phyloP scores from a whole-genome alignment of 345 rosid species.

The Excoecaria cochinchinensis region DNA sequence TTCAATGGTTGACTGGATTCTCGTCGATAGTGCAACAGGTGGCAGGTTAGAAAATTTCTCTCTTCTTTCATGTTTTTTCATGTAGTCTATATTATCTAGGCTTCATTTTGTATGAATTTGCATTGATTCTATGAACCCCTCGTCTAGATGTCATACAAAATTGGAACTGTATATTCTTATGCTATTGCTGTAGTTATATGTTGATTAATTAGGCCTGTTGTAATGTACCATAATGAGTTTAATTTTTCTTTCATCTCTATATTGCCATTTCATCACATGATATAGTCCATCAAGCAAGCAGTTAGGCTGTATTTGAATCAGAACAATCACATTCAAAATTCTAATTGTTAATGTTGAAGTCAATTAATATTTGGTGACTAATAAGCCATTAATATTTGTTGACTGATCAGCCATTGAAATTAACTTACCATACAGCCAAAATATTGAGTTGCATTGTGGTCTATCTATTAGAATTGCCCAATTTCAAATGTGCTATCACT shows the following conservation, averaged over 20 bases:
- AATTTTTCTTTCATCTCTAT: background rate
- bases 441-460: background rate
- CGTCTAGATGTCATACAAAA: background rate
- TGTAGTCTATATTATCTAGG: too few species aligned
- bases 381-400: background rate
- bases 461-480: too few species aligned
- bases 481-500: too few species aligned
- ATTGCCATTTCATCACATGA: background rate
- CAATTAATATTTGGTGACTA: background rate
- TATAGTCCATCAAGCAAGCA: background rate
- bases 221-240: too few species aligned
- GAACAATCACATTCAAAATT: background rate
- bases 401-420: background rate
- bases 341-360: background rate
- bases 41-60: conserved; percentile 55
- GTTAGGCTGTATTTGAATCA: background rate
- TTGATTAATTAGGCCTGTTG: background rate
- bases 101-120: background rate
- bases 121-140: background rate
- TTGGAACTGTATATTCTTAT: background rate
- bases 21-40: conserved; percentile 84
- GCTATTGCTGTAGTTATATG: background rate
- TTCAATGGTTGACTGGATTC: conserved; percentile 75
- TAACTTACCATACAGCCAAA: background rate
- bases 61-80: background rate